These are phyloP conservation scores for Pinus taeda DNA, from an alignment of 75 land plant species.

Conservation along the genomic window DNA sequence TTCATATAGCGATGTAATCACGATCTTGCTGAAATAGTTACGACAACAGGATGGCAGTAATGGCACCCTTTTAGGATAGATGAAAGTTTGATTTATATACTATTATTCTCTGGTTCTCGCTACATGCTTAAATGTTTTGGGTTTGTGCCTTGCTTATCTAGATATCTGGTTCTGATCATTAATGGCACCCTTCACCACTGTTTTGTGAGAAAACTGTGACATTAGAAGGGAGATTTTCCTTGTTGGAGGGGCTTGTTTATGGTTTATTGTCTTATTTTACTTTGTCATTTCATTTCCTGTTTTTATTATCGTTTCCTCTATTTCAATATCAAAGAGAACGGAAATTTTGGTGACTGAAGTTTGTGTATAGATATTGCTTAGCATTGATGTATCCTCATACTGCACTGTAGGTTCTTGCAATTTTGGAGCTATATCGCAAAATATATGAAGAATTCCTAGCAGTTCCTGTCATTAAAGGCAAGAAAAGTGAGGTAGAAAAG, in stretches of 20 bases:
- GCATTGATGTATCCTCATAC: background rate
- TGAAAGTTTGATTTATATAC: background rate
- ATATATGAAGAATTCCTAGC: conserved; percentile 96
- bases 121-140: background rate
- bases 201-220: background rate
- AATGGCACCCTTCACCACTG: background rate
- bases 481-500: conserved; percentile 96
- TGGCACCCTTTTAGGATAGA: background rate
- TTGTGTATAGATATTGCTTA: background rate
- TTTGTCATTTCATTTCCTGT: background rate
- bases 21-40: background rate
- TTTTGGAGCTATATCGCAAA: conserved; percentile 87
- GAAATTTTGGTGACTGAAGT: background rate
- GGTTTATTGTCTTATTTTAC: background rate
- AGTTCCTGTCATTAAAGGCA: conserved; percentile 92
- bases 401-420: conserved; percentile 64
- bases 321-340: background rate
- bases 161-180: background rate
- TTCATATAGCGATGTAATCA: background rate
- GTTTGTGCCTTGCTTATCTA: background rate
- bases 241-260: background rate
- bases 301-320: background rate
- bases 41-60: background rate
- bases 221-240: background rate
- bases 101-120: background rate